These are phyloP conservation scores for Aegilops bicornis DNA, from an alignment of 176 grass and related monocot species.

Conservation along the genomic window DNA sequence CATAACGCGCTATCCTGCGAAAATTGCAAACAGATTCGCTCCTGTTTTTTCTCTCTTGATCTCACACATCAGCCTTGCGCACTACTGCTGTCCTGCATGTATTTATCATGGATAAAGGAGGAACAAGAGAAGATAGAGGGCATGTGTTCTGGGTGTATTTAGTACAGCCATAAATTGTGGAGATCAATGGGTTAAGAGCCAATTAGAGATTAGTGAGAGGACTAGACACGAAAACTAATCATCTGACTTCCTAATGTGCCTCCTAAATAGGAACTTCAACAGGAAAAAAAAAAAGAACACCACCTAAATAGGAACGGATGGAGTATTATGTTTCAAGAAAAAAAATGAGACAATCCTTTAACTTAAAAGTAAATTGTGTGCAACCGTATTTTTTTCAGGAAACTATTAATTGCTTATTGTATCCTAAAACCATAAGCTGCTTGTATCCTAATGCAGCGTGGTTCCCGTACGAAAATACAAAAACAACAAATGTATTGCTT, in stretches of 20 bases:
- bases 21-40: background rate
- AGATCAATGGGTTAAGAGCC: background rate
- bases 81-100: background rate
- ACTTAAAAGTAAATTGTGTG: background rate
- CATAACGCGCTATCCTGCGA: background rate
- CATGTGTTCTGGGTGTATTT: background rate
- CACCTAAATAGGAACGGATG: background rate
- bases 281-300: background rate
- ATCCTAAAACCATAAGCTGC: background rate
- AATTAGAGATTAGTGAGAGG: background rate
- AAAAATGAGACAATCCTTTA: background rate
- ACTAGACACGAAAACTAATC: background rate
- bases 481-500: background rate
- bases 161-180: background rate
- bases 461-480: background rate
- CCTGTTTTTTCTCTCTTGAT: background rate
- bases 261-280: background rate
- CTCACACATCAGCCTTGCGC: background rate
- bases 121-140: background rate
- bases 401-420: constrained; percentile 1
- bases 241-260: background rate
- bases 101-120: background rate
- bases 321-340: background rate
- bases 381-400: background rate
- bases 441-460: background rate